Percentiles rank a stretch among this genome's conserved stretches.
phyloP scores from a whole-genome alignment of 805 yeast genomes.

The Cyberlindnera euphorbiae region DNA sequence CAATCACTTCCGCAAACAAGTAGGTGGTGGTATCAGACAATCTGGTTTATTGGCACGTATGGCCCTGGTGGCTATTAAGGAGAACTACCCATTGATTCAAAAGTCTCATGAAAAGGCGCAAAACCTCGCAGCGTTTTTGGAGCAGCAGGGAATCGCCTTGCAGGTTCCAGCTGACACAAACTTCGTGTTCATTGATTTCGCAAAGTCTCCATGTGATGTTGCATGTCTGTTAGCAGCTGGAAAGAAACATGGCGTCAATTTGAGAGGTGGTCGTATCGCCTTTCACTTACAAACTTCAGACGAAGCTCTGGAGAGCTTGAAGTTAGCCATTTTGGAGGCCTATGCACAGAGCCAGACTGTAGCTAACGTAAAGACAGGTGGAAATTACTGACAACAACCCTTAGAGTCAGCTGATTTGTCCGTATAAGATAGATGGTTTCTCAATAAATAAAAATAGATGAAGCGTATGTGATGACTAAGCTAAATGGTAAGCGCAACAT shows the following conservation, averaged over 20 bases:
- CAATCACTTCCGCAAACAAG: conserved; percentile 84
- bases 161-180: conserved; percentile 82
- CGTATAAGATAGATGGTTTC: too few relatives aligned
- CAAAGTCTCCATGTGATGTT: conserved; percentile 45
- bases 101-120: conserved; percentile 47
- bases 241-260: conserved; percentile 51
- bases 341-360: conserved; percentile 31
- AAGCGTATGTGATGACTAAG: too few relatives aligned
- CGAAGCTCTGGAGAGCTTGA: conserved; percentile 52
- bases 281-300: conserved; percentile 40
- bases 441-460: too few relatives aligned
- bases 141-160: conserved; percentile 53
- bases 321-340: conserved; percentile 53
- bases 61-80: conserved; percentile 72
- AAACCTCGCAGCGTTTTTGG: conserved; percentile 47
- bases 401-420: too few relatives aligned
- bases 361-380: not conserved
- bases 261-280: conserved; percentile 64
- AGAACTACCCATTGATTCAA: conserved; percentile 49
- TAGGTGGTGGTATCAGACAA: conserved; percentile 93
- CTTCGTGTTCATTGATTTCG: conserved; percentile 70
- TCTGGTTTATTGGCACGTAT: conserved; percentile 74
- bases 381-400: too few relatives aligned
- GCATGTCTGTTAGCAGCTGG: conserved; percentile 48
- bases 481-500: conserved; percentile 4